Percentiles rank a stretch among this genome's conserved stretches.
These are phyloP conservation scores for Fusarium continuum DNA, from an alignment of 2,329 filamentous ascomycete genomes.

Conservation along the genomic window DNA sequence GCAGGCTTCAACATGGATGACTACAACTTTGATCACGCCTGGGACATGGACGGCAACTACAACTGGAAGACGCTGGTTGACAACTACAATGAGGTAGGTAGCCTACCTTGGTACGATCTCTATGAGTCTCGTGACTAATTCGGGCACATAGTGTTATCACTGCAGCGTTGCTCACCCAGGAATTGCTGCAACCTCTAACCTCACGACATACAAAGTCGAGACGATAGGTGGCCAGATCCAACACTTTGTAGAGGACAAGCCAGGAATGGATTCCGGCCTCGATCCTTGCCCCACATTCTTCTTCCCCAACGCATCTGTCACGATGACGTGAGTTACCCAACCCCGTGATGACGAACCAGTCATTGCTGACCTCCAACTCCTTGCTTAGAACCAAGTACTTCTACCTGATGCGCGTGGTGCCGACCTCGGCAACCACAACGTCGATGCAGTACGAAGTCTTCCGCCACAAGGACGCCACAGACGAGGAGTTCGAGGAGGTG, in stretches of 20 bases:
- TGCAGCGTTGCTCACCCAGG: conserved; percentile 28
- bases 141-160: conserved; percentile 17
- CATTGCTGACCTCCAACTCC: background rate
- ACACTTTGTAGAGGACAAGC: conserved; percentile 21
- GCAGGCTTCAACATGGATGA: conserved; percentile 57
- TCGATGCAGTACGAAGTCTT: conserved; percentile 57
- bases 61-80: conserved; percentile 70
- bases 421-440: conserved; percentile 21
- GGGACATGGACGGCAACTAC: conserved; percentile 63
- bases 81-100: conserved; percentile 69
- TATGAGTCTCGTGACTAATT: background rate
- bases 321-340: conserved; percentile 18
- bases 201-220: conserved; percentile 14
- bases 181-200: conserved; percentile 9
- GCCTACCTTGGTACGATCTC: background rate
- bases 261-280: background rate
- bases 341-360: accelerated
- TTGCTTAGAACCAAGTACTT: conserved; percentile 18
- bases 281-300: conserved; percentile 21
- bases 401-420: conserved; percentile 30
- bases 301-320: conserved; percentile 30
- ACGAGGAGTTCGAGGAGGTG: conserved; percentile 65
- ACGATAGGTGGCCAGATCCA: conserved; percentile 25
- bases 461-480: conserved; percentile 65
- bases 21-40: conserved; percentile 65